Percentiles rank a stretch among this genome's conserved stretches.
These are phyloP conservation scores for Candolleomyces aberdarensis DNA, from an alignment of 768 basidiomycete species.

Conservation along the genomic window DNA sequence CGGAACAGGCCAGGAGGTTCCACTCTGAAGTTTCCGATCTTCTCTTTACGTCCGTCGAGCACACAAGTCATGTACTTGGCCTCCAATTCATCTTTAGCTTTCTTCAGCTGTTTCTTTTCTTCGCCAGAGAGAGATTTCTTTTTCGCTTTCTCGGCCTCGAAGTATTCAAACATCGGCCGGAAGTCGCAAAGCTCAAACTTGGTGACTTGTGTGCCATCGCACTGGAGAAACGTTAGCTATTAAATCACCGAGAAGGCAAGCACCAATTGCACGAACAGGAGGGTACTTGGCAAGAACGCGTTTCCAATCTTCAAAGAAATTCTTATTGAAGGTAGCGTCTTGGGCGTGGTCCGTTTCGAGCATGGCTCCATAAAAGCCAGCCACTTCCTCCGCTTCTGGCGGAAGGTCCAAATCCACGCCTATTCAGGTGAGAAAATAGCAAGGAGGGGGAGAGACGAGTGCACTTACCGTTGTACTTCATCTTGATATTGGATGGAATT, in stretches of 20 bases:
- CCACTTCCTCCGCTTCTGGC: constrained; percentile 90
- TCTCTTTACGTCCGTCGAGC: constrained; percentile 97
- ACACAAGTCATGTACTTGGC: constrained; percentile 80
- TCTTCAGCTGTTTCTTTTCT: constrained; percentile 92
- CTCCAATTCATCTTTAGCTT: constrained; percentile 79
- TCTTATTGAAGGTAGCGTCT: constrained; percentile 85
- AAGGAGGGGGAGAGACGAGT: constrained; percentile 8
- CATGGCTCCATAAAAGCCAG: constrained; percentile 92
- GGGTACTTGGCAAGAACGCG: constrained; percentile 75
- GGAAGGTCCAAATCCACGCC: constrained; percentile 79
- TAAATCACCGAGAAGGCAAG: not conserved
- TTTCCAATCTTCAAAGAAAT: constrained; percentile 93
- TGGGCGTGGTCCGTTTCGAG: constrained; percentile 90
- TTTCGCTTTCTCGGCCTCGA: constrained; percentile 89
- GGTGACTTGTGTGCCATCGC: constrained; percentile 70
- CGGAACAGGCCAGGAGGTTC: constrained; percentile 99
- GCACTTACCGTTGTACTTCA: constrained; percentile 87
- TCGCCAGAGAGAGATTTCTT: constrained; percentile 82
- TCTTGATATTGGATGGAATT: constrained; percentile 78
- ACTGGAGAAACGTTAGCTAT: constrained; percentile 34
- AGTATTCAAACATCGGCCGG: constrained; percentile 89
- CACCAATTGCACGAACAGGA: constrained; percentile 54
- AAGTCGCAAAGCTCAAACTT: constrained; percentile 87
- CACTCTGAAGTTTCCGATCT: constrained; percentile 95
- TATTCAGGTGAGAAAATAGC: constrained; percentile 25